Evolutionary conservation across 2,329 filamentous ascomycete genomes (phyloP), one percentile per base, ranked within the genome.

Genomic region (Pyricularia grisea): DNA sequence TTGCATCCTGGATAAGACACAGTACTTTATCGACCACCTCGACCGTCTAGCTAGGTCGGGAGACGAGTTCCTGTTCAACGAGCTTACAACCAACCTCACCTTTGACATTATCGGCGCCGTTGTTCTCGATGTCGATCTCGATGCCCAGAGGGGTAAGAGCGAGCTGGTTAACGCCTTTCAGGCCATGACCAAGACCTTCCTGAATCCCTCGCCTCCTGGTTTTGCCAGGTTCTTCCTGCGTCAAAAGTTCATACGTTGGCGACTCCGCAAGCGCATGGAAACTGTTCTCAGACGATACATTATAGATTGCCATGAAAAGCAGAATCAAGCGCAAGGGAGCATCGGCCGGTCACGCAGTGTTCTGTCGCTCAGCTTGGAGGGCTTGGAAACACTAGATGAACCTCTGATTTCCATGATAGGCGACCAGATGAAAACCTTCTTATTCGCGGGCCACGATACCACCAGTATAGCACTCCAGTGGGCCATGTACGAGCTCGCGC

Each of bases 381-480:
- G 74, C 25, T 72, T 68, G 2, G 72, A 76, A 1, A 50, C 70
- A 0, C 71, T 79, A 30, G 76, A 74, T n/a, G 70, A 72, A 0
- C 70, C 74, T 6, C 67, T 78, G 12, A 50, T 80, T 14, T 55
- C 74, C 20, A 71, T 74, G 58, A 78, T 77, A 3, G 75, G 74
- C 50, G 77, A 80, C 68, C 78, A 80, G 70, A 71, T 81, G 36
- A 78, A 78, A 67, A 76, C 77, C 0, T 78, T 79, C 69, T 76
- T 79, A 71, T 80, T 81, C 65, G 79, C 77, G 3, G 79, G 79
- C 30, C 78, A 80, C 72, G 79, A 81, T 72, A 78, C 79, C 1
- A 79, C 79, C 0, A 75, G 76, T 6, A 78, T 76, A 70, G 72
- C 77, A 1, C 72, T 81, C 1, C 73, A 77, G 11, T 81, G 78